Conservation (phyloP, 495 filamentous ascomycete genomes). For the Aspergillus bertholletiae region DNA sequence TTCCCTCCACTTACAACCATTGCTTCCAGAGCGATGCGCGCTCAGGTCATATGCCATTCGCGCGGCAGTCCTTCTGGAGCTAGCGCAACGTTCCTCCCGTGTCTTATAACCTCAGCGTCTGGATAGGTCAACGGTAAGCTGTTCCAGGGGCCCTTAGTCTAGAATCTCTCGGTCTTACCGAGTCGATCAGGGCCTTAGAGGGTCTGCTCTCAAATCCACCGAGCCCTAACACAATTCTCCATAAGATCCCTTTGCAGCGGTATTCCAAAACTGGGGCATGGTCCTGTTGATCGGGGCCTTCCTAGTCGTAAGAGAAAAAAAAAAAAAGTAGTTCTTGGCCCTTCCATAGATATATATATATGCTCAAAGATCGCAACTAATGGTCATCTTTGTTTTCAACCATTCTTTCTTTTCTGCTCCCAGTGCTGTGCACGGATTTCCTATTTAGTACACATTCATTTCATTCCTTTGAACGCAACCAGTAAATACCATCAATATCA, state of each 20-base stretch:
- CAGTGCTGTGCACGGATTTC: conserved; percentile 7
- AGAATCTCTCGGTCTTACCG: not conserved
- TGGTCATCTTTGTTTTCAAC: not conserved
- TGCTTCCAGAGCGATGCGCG: too few relatives aligned
- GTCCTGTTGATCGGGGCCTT: not conserved
- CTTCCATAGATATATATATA: not conserved
- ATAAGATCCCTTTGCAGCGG: not conserved
- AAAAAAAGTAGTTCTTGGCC: not conserved
- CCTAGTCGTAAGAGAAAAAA: not conserved
- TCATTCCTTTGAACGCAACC: not conserved
- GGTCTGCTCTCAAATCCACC: not conserved
- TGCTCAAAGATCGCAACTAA: not conserved
- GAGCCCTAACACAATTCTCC: not conserved
- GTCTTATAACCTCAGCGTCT: not conserved
- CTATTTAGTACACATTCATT: not conserved
- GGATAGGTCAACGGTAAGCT: not conserved
- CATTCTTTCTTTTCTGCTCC: conserved; percentile 5
- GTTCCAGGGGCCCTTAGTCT: not conserved
- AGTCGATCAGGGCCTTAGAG: not conserved
- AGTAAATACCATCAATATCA: not conserved
- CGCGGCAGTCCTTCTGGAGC: not conserved
- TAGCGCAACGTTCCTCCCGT: not conserved
- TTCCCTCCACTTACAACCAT: not conserved
- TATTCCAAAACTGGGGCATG: not conserved
- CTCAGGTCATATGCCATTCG: not conserved